Conservation (phyloP, 176 grass and related monocot genomes). For the Olyra latifolia region DNA sequence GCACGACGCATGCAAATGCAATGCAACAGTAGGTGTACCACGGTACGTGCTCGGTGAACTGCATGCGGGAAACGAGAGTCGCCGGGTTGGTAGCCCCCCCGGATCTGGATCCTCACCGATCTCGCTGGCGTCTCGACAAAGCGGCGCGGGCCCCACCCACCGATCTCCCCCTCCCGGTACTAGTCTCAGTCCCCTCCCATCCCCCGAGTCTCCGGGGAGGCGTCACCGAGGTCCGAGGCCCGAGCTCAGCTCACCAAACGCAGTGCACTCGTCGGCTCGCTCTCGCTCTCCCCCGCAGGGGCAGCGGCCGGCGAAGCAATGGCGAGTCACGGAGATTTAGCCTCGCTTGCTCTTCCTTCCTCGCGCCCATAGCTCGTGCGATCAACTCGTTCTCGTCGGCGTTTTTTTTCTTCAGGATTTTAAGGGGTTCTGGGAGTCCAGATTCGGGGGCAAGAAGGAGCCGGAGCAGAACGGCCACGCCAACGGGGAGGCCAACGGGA, state of each 20-base stretch:
- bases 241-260: background rate
- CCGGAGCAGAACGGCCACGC: conserved; percentile 35
- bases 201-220: conserved; percentile 29
- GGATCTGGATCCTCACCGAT: conserved; percentile 30
- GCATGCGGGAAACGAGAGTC: too few relatives aligned
- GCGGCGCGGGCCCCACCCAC: background rate
- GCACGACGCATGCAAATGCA: too few relatives aligned
- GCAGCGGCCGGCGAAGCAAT: conserved; percentile 16
- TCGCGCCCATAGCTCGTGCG: background rate
- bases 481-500: conserved; percentile 44
- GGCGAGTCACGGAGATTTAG: background rate
- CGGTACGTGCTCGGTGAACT: background rate
- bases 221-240: background rate
- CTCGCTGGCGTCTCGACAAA: conserved; percentile 1
- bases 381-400: background rate
- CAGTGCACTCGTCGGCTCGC: conserved; percentile 17
- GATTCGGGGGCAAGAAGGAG: conserved; percentile 67
- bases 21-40: background rate
- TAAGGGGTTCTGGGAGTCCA: conserved; percentile 76
- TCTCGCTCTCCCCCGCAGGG: background rate
- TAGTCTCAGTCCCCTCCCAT: background rate
- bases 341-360: background rate
- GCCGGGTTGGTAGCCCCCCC: too few relatives aligned
- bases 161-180: background rate
- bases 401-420: conserved; percentile 56